Evolutionary conservation across 2,329 filamentous ascomycete species (phyloP).

Genomic region (Colletotrichum tabaci): DNA sequence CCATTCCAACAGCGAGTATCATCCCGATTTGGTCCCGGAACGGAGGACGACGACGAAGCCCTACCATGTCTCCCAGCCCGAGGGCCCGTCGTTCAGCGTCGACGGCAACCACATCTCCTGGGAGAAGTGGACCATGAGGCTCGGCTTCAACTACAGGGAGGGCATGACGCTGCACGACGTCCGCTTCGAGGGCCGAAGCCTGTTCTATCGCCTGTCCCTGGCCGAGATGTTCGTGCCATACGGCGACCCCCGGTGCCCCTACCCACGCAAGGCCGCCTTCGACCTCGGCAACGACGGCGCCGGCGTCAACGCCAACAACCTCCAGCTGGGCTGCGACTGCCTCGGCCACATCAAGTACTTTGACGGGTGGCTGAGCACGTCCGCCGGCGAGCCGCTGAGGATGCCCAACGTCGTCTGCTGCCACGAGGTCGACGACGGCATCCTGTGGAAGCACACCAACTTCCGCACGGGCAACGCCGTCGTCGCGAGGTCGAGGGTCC

Average conservation of each 20-base stretch:
- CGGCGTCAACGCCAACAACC: constrained; percentile 76
- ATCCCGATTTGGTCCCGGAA: constrained; percentile 48
- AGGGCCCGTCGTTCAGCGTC: constrained; percentile 59
- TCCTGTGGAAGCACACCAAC: constrained; percentile 77
- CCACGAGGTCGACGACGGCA: constrained; percentile 66
- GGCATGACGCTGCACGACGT: constrained; percentile 79
- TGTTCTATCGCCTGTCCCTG: constrained; percentile 78
- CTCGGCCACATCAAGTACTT: constrained; percentile 72
- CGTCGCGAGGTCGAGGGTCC: constrained; percentile 70
- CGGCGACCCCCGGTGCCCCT: constrained; percentile 74
- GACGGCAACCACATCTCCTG: constrained; percentile 64
- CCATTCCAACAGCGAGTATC: constrained; percentile 53
- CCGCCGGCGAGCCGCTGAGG: constrained; percentile 49
- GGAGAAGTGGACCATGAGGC: constrained; percentile 78
- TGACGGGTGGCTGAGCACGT: constrained; percentile 52
- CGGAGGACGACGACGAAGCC: constrained; percentile 53
- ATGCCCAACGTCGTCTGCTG: constrained; percentile 55
- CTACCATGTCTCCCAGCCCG: constrained; percentile 55
- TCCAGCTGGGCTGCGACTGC: constrained; percentile 77
- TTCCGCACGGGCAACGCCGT: constrained; percentile 72
- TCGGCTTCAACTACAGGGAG: constrained; percentile 79
- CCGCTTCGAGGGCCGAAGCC: constrained; percentile 73
- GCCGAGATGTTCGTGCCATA: constrained; percentile 82
- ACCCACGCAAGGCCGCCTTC: constrained; percentile 78
- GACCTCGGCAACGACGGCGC: constrained; percentile 79